A percentile compares a stretch with the other conserved stretches of the same genome.
phyloP scores from a whole-genome alignment of 2,329 filamentous ascomycete species.

The Fusarium tupiense region DNA sequence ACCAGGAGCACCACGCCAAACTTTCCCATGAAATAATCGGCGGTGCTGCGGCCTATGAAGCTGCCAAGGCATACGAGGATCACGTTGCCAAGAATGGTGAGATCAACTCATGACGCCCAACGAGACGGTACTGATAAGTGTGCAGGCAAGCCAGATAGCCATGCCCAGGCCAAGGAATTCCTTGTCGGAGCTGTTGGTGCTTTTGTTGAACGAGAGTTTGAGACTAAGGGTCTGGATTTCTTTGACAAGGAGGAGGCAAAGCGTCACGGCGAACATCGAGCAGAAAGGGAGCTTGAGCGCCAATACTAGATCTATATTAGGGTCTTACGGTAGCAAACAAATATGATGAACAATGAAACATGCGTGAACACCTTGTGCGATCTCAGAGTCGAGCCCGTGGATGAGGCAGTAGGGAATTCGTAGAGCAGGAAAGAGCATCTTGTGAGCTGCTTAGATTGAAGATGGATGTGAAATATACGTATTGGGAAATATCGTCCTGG shows the following conservation, averaged over 20 bases:
- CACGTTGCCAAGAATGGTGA: slow-evolving; percentile 42
- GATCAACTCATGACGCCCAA: background rate
- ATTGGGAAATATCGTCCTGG: no score
- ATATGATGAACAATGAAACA: background rate
- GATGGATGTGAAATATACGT: no score
- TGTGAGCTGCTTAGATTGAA: no score
- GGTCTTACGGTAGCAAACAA: background rate
- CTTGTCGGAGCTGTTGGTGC: slow-evolving; percentile 42
- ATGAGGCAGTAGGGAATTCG: no score
- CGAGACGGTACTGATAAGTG: background rate
- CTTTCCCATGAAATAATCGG: slow-evolving; percentile 46
- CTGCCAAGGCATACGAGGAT: slow-evolving; percentile 47
- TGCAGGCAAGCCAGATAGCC: slow-evolving; percentile 30
- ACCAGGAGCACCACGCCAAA: slow-evolving; percentile 38
- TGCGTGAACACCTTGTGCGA: no score
- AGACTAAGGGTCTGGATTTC: slow-evolving; percentile 45
- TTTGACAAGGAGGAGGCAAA: slow-evolving; percentile 45
- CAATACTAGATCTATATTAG: background rate
- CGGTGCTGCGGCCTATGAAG: slow-evolving; percentile 46
- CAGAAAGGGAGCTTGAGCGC: background rate
- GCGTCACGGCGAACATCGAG: background rate
- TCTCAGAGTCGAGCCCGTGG: no score
- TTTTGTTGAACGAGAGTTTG: slow-evolving; percentile 47
- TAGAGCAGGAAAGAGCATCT: no score
- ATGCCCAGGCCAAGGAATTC: slow-evolving; percentile 46